Conservation (phyloP, 129 eudicot genomes). For the Tagetes patula region DNA sequence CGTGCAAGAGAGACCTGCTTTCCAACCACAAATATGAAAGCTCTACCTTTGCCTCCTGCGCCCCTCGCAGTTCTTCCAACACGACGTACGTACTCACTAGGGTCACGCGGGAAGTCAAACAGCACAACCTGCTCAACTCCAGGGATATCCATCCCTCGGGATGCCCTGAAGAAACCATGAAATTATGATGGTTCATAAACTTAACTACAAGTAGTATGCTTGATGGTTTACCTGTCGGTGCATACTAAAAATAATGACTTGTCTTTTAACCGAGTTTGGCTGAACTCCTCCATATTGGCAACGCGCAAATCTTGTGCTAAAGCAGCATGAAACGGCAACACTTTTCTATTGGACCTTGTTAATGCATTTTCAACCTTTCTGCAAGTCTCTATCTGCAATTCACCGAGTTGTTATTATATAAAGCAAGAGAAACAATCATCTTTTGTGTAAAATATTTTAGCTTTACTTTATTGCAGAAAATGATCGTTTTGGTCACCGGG, state of each 20-base stretch:
- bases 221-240: conserved; percentile 71
- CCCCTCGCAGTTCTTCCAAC: conserved; percentile 99
- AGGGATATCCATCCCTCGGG: conserved; percentile 88
- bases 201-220: no score
- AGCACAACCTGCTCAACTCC: conserved; percentile 87
- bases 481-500: conserved; percentile 67
- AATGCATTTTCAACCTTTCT: conserved; percentile 91
- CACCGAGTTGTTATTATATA: background rate
- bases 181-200: no score
- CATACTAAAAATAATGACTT: conserved; percentile 75
- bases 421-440: background rate
- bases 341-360: conserved; percentile 66
- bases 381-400: conserved; percentile 87
- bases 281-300: conserved; percentile 81
- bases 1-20: conserved; percentile 93
- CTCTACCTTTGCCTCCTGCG: conserved; percentile 86
- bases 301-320: conserved; percentile 74
- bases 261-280: conserved; percentile 38
- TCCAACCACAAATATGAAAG: conserved; percentile 88
- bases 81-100: conserved; percentile 95
- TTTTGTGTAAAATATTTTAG: background rate
- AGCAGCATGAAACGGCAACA: conserved; percentile 93
- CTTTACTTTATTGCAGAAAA: conserved; percentile 90
- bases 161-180: conserved; percentile 58
- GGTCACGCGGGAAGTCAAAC: conserved; percentile 98